A percentile compares a stretch with the other conserved stretches of the same genome.
Conservation (phyloP, 1,284 basidiomycete genomes). For the Rhodofomes roseus region DNA sequence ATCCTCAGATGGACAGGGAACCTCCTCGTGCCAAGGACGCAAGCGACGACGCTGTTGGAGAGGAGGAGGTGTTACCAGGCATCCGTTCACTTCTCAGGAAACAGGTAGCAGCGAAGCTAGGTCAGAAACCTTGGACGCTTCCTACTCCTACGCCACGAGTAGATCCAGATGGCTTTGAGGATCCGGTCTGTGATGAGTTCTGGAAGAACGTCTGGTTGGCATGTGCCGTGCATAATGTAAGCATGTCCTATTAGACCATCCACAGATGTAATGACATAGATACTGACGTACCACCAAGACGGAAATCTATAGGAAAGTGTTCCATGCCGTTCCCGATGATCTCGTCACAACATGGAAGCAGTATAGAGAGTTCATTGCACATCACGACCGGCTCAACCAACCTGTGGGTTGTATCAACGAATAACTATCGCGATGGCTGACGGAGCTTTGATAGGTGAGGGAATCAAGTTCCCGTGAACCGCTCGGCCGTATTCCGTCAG, state of each 20-base stretch:
- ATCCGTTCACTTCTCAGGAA: conserved; percentile 52
- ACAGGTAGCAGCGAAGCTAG: conserved; percentile 50
- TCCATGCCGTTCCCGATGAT: conserved; percentile 90
- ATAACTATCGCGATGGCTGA: conserved; percentile 8
- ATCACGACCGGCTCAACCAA: conserved; percentile 75
- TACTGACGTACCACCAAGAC: conserved; percentile 49
- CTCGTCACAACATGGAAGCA: conserved; percentile 91
- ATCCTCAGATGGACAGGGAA: conserved; percentile 40
- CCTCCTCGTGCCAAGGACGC: conserved; percentile 40
- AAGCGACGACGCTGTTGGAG: conserved; percentile 44
- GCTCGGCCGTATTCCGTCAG: conserved; percentile 54
- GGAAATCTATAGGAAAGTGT: conserved; percentile 91
- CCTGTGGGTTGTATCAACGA: conserved; percentile 40
- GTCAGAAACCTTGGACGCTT: conserved; percentile 55
- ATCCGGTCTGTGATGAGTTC: conserved; percentile 82
- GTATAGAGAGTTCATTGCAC: conserved; percentile 80
- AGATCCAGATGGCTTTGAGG: conserved; percentile 78
- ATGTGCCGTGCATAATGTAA: conserved; percentile 78
- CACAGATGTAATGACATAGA: no score
- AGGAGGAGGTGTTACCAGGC: conserved; percentile 47
- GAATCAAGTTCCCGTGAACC: conserved; percentile 42
- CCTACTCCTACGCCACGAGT: conserved; percentile 68
- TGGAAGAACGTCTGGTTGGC: conserved; percentile 90
- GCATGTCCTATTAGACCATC: no score
- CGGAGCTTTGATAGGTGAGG: conserved; percentile 37